These are phyloP conservation scores for Candida vaughaniae DNA, from an alignment of 805 yeast genomes.

Conservation along the genomic window DNA sequence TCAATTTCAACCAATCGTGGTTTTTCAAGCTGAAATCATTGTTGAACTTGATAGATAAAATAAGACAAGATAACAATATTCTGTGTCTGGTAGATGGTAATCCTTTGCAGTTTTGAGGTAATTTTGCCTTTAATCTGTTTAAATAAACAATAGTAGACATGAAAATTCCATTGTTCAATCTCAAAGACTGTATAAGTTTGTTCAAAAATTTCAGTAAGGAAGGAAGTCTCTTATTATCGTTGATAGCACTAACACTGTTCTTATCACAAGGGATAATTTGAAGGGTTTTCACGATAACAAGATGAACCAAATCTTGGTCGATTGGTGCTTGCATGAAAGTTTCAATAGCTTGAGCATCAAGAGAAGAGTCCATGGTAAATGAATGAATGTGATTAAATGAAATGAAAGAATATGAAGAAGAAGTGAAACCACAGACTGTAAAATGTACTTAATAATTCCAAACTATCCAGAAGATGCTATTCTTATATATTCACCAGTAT, in stretches of 20 bases:
- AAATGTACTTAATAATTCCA: no score
- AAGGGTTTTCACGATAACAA: constrained; percentile 61
- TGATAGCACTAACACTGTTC: constrained; percentile 15
- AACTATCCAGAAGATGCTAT: no score
- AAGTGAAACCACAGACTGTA: background rate
- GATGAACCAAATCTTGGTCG: constrained; percentile 72
- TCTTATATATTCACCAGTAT: no score
- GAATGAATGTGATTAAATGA: background rate
- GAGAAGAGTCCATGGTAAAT: constrained; percentile 10
- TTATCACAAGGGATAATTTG: constrained; percentile 59
- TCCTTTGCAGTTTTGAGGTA: constrained; percentile 74
- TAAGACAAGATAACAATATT: constrained; percentile 70
- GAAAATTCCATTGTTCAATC: constrained; percentile 77
- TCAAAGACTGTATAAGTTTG: constrained; percentile 68
- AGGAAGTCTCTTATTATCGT: constrained; percentile 49
- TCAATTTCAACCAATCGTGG: constrained; percentile 75
- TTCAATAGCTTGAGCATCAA: constrained; percentile 51
- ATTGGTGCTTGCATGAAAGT: constrained; percentile 64
- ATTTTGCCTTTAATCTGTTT: constrained; percentile 55
- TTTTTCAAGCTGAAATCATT: constrained; percentile 79
- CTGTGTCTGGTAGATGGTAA: constrained; percentile 79
- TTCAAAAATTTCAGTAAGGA: constrained; percentile 74
- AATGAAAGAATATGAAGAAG: background rate
- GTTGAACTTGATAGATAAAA: constrained; percentile 69
- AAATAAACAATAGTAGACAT: constrained; percentile 71